Evolutionary conservation across 2,329 filamentous ascomycete species (phyloP).

Genomic region (Paramyrothecium sp.): DNA sequence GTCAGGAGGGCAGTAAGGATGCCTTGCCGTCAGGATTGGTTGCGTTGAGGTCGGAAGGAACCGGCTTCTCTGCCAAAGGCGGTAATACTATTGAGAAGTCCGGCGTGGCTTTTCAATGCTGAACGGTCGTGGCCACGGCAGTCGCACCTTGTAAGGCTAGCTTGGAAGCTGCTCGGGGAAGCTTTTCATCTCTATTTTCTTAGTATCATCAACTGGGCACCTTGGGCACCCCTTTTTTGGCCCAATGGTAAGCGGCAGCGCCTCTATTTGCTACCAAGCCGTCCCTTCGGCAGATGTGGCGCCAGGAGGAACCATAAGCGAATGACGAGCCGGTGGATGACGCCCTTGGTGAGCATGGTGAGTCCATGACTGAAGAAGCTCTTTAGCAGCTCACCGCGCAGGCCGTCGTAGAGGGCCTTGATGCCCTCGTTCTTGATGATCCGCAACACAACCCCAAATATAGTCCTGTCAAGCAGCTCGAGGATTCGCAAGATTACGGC

Average conservation of each 20-base stretch:
- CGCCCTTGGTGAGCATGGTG: constrained; percentile 84
- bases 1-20: constrained; percentile 44
- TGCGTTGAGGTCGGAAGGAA: constrained; percentile 80
- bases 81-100: constrained; percentile 76
- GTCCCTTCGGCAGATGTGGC: not conserved
- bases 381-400: constrained; percentile 74
- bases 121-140: constrained; percentile 2
- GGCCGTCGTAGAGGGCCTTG: constrained; percentile 69
- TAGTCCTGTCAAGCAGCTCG: constrained; percentile 40
- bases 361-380: constrained; percentile 84
- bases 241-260: constrained; percentile 60
- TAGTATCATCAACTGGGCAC: too few relatives aligned
- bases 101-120: constrained; percentile 83
- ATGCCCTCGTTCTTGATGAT: constrained; percentile 65
- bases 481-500: constrained; percentile 11
- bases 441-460: constrained; percentile 61
- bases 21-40: constrained; percentile 71
- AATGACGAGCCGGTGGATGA: constrained; percentile 70
- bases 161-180: too few relatives aligned
- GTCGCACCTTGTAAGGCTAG: too few relatives aligned
- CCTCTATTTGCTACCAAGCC: not conserved
- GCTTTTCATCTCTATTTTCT: too few relatives aligned
- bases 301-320: constrained; percentile 61
- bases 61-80: constrained; percentile 88
- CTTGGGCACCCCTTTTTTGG: not conserved